These are phyloP conservation scores for Tricharina praecox DNA, from an alignment of 495 filamentous ascomycete species.

Conservation along the genomic window DNA sequence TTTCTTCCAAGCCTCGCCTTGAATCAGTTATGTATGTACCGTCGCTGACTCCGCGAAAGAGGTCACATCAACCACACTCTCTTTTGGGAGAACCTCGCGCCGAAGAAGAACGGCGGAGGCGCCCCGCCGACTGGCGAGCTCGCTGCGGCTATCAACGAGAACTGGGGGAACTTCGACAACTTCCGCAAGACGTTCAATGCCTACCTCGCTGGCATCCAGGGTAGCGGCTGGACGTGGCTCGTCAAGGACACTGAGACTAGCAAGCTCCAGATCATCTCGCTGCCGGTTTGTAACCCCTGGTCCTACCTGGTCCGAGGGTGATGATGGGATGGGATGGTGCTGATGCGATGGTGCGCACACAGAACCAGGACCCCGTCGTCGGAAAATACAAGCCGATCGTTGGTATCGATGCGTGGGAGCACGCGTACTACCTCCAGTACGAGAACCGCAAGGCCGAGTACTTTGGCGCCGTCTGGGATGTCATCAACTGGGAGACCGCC, in stretches of 20 bases:
- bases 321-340: no score
- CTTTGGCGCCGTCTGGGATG: constrained; percentile 91
- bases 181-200: constrained; percentile 75
- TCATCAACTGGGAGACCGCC: constrained; percentile 92
- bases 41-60: no score
- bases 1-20: no score
- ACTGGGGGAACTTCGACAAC: constrained; percentile 57
- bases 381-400: constrained; percentile 72
- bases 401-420: constrained; percentile 96
- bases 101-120: constrained; percentile 52
- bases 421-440: constrained; percentile 81
- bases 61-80: constrained; percentile 89
- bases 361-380: constrained; percentile 83
- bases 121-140: constrained; percentile 47
- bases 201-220: constrained; percentile 75
- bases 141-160: constrained; percentile 52
- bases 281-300: constrained; percentile 33
- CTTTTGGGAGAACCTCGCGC: constrained; percentile 96
- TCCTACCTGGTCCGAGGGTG: no score
- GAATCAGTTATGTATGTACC: no score
- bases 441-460: constrained; percentile 98
- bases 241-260: constrained; percentile 82
- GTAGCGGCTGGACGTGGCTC: constrained; percentile 90
- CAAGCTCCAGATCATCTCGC: constrained; percentile 58
- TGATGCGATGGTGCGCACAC: no score